phyloP scores from a whole-genome alignment of 2,329 filamentous ascomycete species.

The Laburnicola sp. region DNA sequence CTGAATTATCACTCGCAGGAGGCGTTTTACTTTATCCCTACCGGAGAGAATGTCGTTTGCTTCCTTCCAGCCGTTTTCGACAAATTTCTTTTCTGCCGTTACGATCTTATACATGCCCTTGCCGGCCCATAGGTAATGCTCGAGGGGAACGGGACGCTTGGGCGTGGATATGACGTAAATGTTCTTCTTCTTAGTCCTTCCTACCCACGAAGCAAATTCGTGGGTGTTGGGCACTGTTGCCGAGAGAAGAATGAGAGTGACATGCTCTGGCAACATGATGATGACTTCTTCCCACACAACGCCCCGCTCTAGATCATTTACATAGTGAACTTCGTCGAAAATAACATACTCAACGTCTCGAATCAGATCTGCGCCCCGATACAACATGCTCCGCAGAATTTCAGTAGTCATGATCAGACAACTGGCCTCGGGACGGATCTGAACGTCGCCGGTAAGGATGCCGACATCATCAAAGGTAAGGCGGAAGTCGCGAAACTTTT shows the following conservation, averaged over 20 bases:
- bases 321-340: constrained; percentile 98
- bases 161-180: constrained; percentile 98
- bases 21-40: constrained; percentile 72
- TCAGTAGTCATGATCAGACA: constrained; percentile 99
- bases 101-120: constrained; percentile 96
- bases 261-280: constrained; percentile 97
- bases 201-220: constrained; percentile 98
- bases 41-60: constrained; percentile 81
- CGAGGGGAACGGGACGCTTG: constrained; percentile 90
- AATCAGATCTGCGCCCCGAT: constrained; percentile 91
- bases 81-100: constrained; percentile 85
- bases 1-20: constrained; percentile 56
- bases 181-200: constrained; percentile 95
- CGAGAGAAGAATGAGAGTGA: constrained; percentile 91
- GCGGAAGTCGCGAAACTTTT: constrained; percentile 96
- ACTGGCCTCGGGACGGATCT: constrained; percentile 96
- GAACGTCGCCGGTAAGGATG: constrained; percentile 94
- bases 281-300: constrained; percentile 99
- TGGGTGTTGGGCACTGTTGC: constrained; percentile 97
- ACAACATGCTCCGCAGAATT: constrained; percentile 97
- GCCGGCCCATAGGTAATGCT: constrained; percentile 94
- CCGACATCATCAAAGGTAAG: constrained; percentile 91
- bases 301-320: constrained; percentile 92
- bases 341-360: constrained; percentile 98
- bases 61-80: constrained; percentile 93